A percentile compares a stretch with the other conserved stretches of the same genome.
Conservation (phyloP, 768 basidiomycete genomes). For the Lactarius vividus region DNA sequence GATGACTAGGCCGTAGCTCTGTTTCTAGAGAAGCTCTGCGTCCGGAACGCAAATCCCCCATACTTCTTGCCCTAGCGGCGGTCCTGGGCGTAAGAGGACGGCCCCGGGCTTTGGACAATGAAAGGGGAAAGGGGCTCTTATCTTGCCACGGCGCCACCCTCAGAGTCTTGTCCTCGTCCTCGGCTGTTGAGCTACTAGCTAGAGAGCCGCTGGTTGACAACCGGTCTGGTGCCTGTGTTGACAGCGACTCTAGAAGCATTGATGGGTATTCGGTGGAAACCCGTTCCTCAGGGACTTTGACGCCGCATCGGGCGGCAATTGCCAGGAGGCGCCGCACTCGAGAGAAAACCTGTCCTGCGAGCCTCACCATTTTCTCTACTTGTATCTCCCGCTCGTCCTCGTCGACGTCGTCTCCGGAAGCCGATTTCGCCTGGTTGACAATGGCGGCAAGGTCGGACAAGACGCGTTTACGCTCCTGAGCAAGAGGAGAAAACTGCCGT, state of each 20-base stretch:
- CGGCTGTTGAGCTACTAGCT: slow-evolving; percentile 9
- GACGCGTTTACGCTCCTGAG: slow-evolving; percentile 77
- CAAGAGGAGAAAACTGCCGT: slow-evolving; percentile 59
- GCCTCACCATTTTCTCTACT: slow-evolving; percentile 73
- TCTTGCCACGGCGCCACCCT: slow-evolving; percentile 11
- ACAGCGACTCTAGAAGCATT: slow-evolving; percentile 24
- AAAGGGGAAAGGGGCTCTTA: slow-evolving; percentile 27
- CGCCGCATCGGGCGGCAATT: slow-evolving; percentile 69
- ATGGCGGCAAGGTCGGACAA: slow-evolving; percentile 77
- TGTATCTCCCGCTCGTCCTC: slow-evolving; percentile 53
- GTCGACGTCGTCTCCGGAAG: slow-evolving; percentile 49
- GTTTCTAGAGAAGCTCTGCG: slow-evolving; percentile 37
- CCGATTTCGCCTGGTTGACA: slow-evolving; percentile 74
- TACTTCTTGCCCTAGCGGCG: slow-evolving; percentile 49
- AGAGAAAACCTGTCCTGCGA: slow-evolving; percentile 77
- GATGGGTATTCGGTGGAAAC: slow-evolving; percentile 21
- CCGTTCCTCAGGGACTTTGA: slow-evolving; percentile 51
- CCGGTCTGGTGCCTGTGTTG: slow-evolving; percentile 22
- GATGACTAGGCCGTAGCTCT: slow-evolving; percentile 36
- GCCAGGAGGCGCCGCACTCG: slow-evolving; percentile 78
- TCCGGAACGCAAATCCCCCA: slow-evolving; percentile 47
- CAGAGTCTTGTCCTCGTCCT: slow-evolving; percentile 27
- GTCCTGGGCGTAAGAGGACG: slow-evolving; percentile 31
- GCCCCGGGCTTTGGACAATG: slow-evolving; percentile 12
- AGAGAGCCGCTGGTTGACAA: slow-evolving; percentile 10